These are phyloP conservation scores for Diaporthe aspalathi DNA, from an alignment of 2,329 filamentous ascomycete species.

Conservation along the genomic window DNA sequence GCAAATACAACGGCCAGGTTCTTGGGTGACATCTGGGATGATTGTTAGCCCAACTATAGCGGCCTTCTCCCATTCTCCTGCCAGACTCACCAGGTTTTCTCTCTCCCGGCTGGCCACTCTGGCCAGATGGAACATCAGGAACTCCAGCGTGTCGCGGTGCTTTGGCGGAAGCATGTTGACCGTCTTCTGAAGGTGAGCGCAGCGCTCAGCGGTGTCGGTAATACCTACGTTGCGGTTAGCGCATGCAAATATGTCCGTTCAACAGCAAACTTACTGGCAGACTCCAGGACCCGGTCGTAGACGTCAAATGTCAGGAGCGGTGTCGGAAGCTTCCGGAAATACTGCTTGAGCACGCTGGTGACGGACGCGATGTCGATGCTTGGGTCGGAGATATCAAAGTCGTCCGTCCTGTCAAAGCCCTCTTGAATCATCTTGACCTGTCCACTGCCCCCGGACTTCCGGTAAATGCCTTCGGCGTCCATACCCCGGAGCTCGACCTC, in stretches of 20 bases:
- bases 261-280: slow-evolving; percentile 68
- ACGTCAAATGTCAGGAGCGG: slow-evolving; percentile 93
- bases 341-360: slow-evolving; percentile 95
- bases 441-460: slow-evolving; percentile 93
- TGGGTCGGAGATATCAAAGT: slow-evolving; percentile 93
- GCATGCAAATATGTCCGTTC: neutral
- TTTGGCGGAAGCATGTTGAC: slow-evolving; percentile 83
- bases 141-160: slow-evolving; percentile 91
- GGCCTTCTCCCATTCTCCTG: neutral
- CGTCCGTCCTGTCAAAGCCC: slow-evolving; percentile 87
- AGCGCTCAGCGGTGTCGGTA: slow-evolving; percentile 73
- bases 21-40: slow-evolving; percentile 86
- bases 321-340: slow-evolving; percentile 91
- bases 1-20: slow-evolving; percentile 98
- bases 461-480: slow-evolving; percentile 97
- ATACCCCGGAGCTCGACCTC: slow-evolving; percentile 97
- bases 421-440: slow-evolving; percentile 91
- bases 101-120: slow-evolving; percentile 84
- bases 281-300: slow-evolving; percentile 90
- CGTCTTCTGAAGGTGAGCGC: slow-evolving; percentile 76
- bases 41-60: slow-evolving; percentile 40
- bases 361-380: slow-evolving; percentile 96
- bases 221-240: slow-evolving; percentile 61
- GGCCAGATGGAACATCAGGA: slow-evolving; percentile 91
- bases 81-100: slow-evolving; percentile 80